phyloP scores from a whole-genome alignment of 768 basidiomycete genomes.

The Amanita rubescens region DNA sequence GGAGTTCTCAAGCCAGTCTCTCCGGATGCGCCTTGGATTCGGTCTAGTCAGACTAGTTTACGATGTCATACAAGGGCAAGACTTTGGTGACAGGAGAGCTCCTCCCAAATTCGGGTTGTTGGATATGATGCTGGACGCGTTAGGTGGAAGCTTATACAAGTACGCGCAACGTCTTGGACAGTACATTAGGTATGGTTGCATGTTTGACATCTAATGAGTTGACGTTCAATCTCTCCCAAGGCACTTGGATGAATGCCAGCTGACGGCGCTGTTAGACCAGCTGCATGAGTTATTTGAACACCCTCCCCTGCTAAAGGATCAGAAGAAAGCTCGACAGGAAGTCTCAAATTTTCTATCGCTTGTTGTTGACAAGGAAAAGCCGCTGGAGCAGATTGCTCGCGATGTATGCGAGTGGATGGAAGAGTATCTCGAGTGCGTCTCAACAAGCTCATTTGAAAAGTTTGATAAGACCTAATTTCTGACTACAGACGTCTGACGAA shows the following conservation, averaged over 20 bases:
- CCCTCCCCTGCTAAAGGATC: background rate
- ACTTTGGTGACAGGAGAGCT: constrained; percentile 21
- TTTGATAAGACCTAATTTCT: background rate
- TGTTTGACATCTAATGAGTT: background rate
- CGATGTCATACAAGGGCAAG: constrained; percentile 31
- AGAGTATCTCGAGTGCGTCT: constrained; percentile 38
- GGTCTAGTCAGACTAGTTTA: constrained; percentile 37
- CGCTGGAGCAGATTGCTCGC: constrained; percentile 13
- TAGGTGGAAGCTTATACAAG: constrained; percentile 36
- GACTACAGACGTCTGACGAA: constrained; percentile 14
- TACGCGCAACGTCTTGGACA: constrained; percentile 40
- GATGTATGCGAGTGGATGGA: constrained; percentile 44
- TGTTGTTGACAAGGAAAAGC: constrained; percentile 7
- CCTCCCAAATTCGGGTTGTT: constrained; percentile 13
- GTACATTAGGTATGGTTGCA: constrained; percentile 32
- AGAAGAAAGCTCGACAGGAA: constrained; percentile 1
- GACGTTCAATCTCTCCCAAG: constrained; percentile 10
- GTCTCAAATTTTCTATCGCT: constrained; percentile 17
- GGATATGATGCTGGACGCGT: constrained; percentile 36
- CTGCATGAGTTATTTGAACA: constrained; percentile 30
- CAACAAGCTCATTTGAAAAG: constrained; percentile 10
- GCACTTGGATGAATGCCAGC: constrained; percentile 32
- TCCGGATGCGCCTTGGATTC: constrained; percentile 40
- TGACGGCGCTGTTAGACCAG: constrained; percentile 28
- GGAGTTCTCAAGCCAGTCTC: constrained; percentile 23